phyloP scores from a whole-genome alignment of 2,329 filamentous ascomycete genomes.

The Phyllosticta citriasiana region DNA sequence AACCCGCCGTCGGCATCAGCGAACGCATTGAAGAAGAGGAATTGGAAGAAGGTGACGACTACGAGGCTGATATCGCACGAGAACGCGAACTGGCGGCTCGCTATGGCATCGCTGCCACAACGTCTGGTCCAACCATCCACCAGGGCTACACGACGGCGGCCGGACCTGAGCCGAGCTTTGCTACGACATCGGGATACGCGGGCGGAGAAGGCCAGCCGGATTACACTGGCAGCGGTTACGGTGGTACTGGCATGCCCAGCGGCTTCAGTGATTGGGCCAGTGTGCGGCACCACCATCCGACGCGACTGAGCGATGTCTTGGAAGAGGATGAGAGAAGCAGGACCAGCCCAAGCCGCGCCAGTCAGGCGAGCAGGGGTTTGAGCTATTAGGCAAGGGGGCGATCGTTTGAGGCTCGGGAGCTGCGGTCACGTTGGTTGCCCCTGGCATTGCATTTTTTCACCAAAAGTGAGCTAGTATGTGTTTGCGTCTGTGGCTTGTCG shows the following conservation, averaged over 20 bases:
- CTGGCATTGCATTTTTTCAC: not conserved
- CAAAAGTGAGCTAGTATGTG: not conserved
- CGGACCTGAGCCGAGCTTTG: slow-evolving; percentile 2
- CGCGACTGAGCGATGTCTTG: slow-evolving; percentile 28
- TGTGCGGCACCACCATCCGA: slow-evolving; percentile 28
- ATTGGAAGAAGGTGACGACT: slow-evolving; percentile 35
- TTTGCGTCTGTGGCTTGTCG: not conserved
- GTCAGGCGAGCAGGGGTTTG: slow-evolving; percentile 19
- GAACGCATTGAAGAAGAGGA: not conserved
- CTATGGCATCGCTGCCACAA: slow-evolving; percentile 30
- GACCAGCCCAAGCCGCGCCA: slow-evolving; percentile 27
- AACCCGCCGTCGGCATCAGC: slow-evolving; percentile 40
- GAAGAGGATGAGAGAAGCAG: slow-evolving; percentile 30
- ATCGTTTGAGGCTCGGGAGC: not conserved
- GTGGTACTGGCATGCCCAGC: slow-evolving; percentile 4
- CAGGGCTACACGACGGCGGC: not conserved
- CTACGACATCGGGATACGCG: not conserved
- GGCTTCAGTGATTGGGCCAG: slow-evolving; percentile 22
- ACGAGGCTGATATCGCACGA: slow-evolving; percentile 42
- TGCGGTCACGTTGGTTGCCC: not conserved
- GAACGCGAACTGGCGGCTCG: slow-evolving; percentile 38
- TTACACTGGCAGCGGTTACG: slow-evolving; percentile 29
- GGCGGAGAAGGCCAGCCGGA: slow-evolving; percentile 16
- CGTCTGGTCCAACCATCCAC: not conserved
- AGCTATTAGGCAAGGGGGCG: not conserved